phyloP scores from a whole-genome alignment of 495 filamentous ascomycete genomes.

The Neurospora sp. region DNA sequence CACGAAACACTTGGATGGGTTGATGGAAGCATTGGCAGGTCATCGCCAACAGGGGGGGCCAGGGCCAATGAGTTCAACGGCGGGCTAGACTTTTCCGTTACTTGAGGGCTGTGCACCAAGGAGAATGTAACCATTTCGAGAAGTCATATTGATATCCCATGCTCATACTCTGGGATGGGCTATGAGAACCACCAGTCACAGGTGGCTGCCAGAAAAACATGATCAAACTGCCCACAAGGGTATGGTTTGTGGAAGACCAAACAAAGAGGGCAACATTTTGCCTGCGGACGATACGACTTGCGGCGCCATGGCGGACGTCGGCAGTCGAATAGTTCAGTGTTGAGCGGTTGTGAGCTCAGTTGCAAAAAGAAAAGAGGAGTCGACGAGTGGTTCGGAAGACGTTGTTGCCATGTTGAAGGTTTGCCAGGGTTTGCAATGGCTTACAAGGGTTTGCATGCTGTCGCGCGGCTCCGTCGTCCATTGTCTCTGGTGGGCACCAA shows the following conservation, averaged over 20 bases:
- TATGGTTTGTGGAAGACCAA: neutral
- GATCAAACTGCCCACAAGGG: neutral
- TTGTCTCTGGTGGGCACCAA: neutral
- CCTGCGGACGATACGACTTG: neutral
- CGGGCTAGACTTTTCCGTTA: neutral
- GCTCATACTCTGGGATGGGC: neutral
- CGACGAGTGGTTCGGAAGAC: neutral
- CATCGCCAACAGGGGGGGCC: slow-evolving; percentile 1
- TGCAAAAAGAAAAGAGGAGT: neutral
- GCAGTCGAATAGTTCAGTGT: neutral
- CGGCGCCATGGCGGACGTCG: neutral
- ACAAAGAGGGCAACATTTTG: neutral
- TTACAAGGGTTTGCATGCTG: neutral
- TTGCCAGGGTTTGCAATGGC: neutral
- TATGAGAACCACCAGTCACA: neutral
- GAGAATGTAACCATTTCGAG: neutral
- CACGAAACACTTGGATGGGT: neutral
- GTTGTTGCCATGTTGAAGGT: neutral
- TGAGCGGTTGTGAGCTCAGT: neutral
- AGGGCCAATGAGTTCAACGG: neutral
- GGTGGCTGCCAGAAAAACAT: neutral
- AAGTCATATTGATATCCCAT: neutral
- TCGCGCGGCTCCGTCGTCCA: neutral
- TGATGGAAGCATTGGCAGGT: neutral
- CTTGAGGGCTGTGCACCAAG: neutral